Conservation (phyloP, 768 basidiomycete species). For the Amanita muscaria region DNA sequence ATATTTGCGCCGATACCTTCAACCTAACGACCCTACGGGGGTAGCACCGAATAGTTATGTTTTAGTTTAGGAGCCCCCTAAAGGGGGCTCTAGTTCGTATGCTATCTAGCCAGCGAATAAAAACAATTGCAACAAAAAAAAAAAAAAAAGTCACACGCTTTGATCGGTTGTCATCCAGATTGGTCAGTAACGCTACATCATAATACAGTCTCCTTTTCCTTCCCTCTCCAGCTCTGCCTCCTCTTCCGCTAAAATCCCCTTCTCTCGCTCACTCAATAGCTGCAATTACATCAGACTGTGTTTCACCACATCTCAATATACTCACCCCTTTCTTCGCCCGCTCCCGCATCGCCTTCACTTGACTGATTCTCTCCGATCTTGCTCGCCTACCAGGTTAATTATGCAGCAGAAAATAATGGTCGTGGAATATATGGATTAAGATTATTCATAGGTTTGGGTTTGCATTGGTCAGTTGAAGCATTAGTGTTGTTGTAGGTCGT, state of each 20-base stretch:
- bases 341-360: conserved; percentile 58
- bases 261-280: conserved; percentile 60
- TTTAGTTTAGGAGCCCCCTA: no score
- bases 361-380: conserved; percentile 65
- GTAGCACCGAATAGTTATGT: no score
- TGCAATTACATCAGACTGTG: conserved; percentile 30
- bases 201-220: conserved; percentile 42
- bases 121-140: no score
- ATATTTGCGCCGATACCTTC: no score
- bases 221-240: conserved; percentile 32
- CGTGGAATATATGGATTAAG: conserved; percentile 53
- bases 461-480: conserved; percentile 19
- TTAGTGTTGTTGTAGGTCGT: conserved; percentile 16
- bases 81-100: no score
- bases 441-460: conserved; percentile 31
- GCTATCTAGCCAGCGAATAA: no score
- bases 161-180: background rate
- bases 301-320: no score
- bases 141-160: background rate
- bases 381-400: conserved; percentile 50
- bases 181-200: conserved; percentile 37
- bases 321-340: conserved; percentile 71
- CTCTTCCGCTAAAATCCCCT: conserved; percentile 44
- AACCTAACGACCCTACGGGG: no score
- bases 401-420: conserved; percentile 54